Base-by-base conservation (phyloP, 768 basidiomycete genomes). In the Glaciozyma martinii region DNA sequence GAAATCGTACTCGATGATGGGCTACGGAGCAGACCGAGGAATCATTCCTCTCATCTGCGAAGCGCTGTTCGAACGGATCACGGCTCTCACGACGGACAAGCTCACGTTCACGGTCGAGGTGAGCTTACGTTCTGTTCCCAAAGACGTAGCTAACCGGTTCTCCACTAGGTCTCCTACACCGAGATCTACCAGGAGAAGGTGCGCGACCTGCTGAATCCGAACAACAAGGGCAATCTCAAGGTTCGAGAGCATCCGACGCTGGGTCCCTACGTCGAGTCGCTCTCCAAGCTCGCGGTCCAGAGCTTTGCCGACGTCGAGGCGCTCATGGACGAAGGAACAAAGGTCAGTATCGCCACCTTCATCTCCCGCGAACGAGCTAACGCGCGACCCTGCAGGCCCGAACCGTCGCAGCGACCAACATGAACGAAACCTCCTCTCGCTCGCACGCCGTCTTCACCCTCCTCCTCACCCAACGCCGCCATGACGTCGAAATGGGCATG, bases 271-370 rank as follows among this genome's bases (percentile, higher is more conserved):
- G 95, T 99, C 59, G 95, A 99, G 78, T 91, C 94, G 79, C 81
- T 99, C 63, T 91, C 90, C 73, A 90, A 90, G 77, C 84, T 98
- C 61, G 86, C 86, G 33, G 95, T 98, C 53, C 86, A 83, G 74
- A 87, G 81, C 76, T 98, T 93, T 75, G 84, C 88, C 37, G 94
- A 95, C 76, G 95, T 99, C 88, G 94, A 95, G 88, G 90, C 87
- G 8, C 86, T 99, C 75, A 98, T 98, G 94, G 94, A 99, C 79
- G 94, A 99, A 77, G 94, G 94, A 46, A 99, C 97, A 78, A 97
- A 98, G 80, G 77, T 75, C 44, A 60, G 73, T 29, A 1, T 8
- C 32, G 40, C 1, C 3, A 10, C 3, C 7, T 16, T 53, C 42
- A 3, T 7, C 23, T 16, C 3, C 5, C 27, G 44, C 29, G 30